Base-by-base conservation (phyloP, 768 basidiomycete species). In the Lactifluus hygrophoroides region DNA sequence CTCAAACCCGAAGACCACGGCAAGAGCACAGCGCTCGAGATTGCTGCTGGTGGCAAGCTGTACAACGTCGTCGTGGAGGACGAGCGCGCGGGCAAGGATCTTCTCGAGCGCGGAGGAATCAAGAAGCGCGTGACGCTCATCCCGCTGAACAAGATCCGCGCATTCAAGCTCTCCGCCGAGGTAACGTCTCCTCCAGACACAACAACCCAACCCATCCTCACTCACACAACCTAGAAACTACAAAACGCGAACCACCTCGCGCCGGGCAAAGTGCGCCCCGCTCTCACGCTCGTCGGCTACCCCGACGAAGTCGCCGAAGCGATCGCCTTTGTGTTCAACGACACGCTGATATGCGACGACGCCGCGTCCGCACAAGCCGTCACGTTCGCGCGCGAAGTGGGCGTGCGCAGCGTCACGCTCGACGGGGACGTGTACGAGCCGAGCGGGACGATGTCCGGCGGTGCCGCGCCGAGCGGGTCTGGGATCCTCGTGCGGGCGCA, bases 341-440 rank as follows among this genome's bases (percentile, higher is more conserved):
- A 94, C 69, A 91, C 90, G 3, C 79, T 98, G 60, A 85, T 99
- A 68, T 97, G 94, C 69, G 83, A 85, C 48, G 92, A 95, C 64
- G 81, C 93, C 3, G 84, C 85, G 19, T 78, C 93, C 0, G 96
- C 96, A 1, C 91, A 92, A 68, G 72, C 74, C 0, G 89, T 96
- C 43, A 96, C 96, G 0, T 98, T 97, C 75, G 76, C 83, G 55
- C 72, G 68, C 19, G 75, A 82, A 10, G 77, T 87, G 14, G 76
- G 82, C 10, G 83, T 89, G 49, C 85, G 85, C 51, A 94, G 90
- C 10, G 94, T 98, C 47, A 99, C 96, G 7, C 76, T 96, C 21
- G 86, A 91, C 2, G 96, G 96, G 2, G 96, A 98, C 67, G 83
- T 96, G 11, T 98, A 99, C 70, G 96, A 99, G 62, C 95, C 96